phyloP scores from a whole-genome alignment of 2,329 filamentous ascomycete genomes.

The Lizonia empirigonia region DNA sequence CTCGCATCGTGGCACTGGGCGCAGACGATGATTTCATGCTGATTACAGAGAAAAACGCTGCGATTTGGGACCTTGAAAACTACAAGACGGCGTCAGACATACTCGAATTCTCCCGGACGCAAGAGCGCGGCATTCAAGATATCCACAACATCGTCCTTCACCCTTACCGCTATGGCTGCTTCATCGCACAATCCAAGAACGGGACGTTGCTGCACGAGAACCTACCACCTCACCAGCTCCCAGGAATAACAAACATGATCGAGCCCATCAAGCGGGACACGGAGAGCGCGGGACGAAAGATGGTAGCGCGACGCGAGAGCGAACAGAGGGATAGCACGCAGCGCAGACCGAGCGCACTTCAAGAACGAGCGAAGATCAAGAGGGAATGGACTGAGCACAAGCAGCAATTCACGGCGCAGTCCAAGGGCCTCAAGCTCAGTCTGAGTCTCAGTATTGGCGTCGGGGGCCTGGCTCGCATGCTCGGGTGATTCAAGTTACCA shows the following conservation, averaged over 20 bases:
- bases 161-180: conserved; percentile 40
- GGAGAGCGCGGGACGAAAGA: conserved; percentile 6
- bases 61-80: conserved; percentile 36
- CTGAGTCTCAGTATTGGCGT: conserved; percentile 37
- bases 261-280: conserved; percentile 29
- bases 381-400: conserved; percentile 36
- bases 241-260: conserved; percentile 27
- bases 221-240: conserved; percentile 31
- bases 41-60: conserved; percentile 37
- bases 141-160: conserved; percentile 34
- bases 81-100: conserved; percentile 30
- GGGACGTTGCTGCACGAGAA: conserved; percentile 36
- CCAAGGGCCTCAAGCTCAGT: conserved; percentile 37
- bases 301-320: conserved; percentile 3
- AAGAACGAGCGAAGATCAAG: conserved; percentile 31
- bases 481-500: too few species aligned
- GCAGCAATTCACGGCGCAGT: conserved; percentile 32
- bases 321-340: conserved; percentile 7
- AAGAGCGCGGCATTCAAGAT: conserved; percentile 26
- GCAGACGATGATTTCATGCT: conserved; percentile 37
- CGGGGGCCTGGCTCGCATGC: conserved; percentile 30
- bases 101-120: conserved; percentile 27
- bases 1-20: conserved; percentile 42
- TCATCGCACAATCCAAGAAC: conserved; percentile 30
- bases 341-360: conserved; percentile 21